Percentiles rank a stretch among this genome's conserved stretches.
phyloP scores from a whole-genome alignment of 495 filamentous ascomycete genomes.

The Trichoderma reesei region DNA sequence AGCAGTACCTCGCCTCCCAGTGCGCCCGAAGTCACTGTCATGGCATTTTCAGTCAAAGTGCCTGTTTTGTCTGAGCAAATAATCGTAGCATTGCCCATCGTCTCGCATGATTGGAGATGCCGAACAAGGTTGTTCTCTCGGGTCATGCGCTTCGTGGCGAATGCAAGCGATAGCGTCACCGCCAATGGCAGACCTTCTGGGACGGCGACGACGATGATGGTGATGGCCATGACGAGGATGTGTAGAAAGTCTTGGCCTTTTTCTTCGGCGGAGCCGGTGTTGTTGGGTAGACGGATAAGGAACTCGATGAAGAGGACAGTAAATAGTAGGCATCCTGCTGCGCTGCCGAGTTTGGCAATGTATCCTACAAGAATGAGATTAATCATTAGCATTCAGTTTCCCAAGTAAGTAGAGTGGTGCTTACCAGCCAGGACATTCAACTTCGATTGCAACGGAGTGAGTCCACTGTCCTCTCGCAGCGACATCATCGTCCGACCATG shows the following conservation, averaged over 20 bases:
- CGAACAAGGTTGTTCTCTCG: conserved; percentile 78
- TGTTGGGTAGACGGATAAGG: conserved; percentile 45
- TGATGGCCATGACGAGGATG: conserved; percentile 75
- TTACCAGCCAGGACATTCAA: conserved; percentile 65
- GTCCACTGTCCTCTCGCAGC: conserved; percentile 60
- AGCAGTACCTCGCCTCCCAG: conserved; percentile 41
- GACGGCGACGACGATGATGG: conserved; percentile 73
- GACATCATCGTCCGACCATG: conserved; percentile 80
- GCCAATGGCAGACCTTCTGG: conserved; percentile 76
- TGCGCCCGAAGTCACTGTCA: conserved; percentile 61
- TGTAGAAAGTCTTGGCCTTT: conserved; percentile 70
- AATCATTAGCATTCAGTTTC: not conserved
- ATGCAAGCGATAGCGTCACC: conserved; percentile 71
- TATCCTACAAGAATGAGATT: conserved; percentile 15
- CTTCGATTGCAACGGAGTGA: conserved; percentile 70
- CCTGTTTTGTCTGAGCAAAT: conserved; percentile 84
- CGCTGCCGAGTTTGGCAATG: conserved; percentile 69
- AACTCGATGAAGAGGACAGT: conserved; percentile 70
- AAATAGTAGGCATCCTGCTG: conserved; percentile 61
- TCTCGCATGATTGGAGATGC: conserved; percentile 67
- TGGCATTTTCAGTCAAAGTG: conserved; percentile 67
- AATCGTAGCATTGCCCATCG: conserved; percentile 79
- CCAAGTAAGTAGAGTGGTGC: not conserved
- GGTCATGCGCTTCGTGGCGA: conserved; percentile 69
- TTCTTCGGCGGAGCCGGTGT: conserved; percentile 34